A percentile compares a stretch with the other conserved stretches of the same genome.
phyloP scores from a whole-genome alignment of 192 early-diverging fungal species.

The Spizellomyces punctatus region DNA sequence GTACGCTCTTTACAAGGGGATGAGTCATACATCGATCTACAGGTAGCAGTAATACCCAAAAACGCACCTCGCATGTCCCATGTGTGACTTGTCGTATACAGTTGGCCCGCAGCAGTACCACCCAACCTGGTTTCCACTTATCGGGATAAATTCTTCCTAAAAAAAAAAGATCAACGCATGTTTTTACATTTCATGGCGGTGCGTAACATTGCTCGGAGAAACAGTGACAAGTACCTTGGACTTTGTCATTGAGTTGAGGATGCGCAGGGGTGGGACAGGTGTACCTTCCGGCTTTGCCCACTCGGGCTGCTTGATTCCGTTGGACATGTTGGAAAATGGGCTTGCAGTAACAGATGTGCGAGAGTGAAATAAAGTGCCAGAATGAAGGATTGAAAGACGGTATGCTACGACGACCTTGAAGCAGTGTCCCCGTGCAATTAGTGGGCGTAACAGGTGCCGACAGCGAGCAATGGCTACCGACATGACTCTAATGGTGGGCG shows the following conservation, averaged over 20 bases:
- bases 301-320: conserved; percentile 58
- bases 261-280: conserved; percentile 57
- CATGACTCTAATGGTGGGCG: no score
- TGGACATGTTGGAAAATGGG: conserved; percentile 7
- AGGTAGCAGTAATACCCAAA: neutral
- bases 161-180: neutral
- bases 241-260: conserved; percentile 88
- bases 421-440: no score
- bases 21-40: neutral
- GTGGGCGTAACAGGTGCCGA: no score
- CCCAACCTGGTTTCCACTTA: conserved; percentile 74
- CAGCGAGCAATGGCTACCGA: no score
- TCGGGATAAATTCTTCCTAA: conserved; percentile 89
- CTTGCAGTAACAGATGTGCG: neutral
- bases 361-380: no score
- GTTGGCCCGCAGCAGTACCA: conserved; percentile 99
- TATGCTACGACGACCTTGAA: no score
- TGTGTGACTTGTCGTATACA: conserved; percentile 93
- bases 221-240: conserved; percentile 61
- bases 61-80: conserved; percentile 89
- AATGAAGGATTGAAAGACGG: no score
- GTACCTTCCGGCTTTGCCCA: conserved; percentile 61
- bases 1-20: conserved; percentile 67
- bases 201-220: no score
- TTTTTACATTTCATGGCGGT: neutral